Evolutionary conservation across 2,329 filamentous ascomycete species (phyloP).

Genomic region (Colletotrichum liriopes): DNA sequence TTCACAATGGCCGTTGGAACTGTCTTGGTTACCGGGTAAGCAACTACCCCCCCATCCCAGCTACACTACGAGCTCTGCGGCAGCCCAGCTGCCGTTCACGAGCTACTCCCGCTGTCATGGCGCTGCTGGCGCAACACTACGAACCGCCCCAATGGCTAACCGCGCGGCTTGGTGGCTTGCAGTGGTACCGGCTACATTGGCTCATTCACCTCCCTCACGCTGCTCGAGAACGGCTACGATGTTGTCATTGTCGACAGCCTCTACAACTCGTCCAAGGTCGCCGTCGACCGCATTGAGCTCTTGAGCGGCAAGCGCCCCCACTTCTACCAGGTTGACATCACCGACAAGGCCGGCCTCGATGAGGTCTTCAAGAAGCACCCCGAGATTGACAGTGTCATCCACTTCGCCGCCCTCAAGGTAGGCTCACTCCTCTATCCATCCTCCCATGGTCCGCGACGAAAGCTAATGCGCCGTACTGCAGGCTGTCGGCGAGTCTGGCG

Average conservation of each 20-base stretch:
- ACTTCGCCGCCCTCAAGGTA: slow-evolving; percentile 98
- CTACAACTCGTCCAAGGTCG: slow-evolving; percentile 95
- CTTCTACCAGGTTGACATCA: slow-evolving; percentile 91
- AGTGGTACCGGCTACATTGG: slow-evolving; percentile 99
- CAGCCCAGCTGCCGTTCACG: neutral
- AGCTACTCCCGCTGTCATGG: slow-evolving; percentile 11
- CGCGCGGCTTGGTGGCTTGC: slow-evolving; percentile 46
- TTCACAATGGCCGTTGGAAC: slow-evolving; percentile 84
- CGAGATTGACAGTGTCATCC: slow-evolving; percentile 97
- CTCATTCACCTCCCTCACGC: slow-evolving; percentile 93
- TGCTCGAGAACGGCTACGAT: slow-evolving; percentile 95
- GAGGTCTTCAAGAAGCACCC: slow-evolving; percentile 91
- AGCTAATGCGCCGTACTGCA: slow-evolving; percentile 53
- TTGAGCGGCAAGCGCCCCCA: slow-evolving; percentile 89
- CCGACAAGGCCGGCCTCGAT: slow-evolving; percentile 86
- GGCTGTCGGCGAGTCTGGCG: slow-evolving; percentile 95
- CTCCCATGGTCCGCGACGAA: neutral
- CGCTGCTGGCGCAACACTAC: slow-evolving; percentile 26
- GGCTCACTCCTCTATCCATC: slow-evolving; percentile 43
- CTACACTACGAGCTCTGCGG: no score
- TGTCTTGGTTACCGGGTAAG: slow-evolving; percentile 93
- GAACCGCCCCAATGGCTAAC: slow-evolving; percentile 24
- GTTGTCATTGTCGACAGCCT: slow-evolving; percentile 97
- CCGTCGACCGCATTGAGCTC: slow-evolving; percentile 94
- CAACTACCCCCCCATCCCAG: slow-evolving; percentile 27